A percentile compares a stretch with the other conserved stretches of the same genome.
Evolutionary conservation across 2,329 filamentous ascomycete genomes (phyloP).

Genomic region (Nemania sp.): DNA sequence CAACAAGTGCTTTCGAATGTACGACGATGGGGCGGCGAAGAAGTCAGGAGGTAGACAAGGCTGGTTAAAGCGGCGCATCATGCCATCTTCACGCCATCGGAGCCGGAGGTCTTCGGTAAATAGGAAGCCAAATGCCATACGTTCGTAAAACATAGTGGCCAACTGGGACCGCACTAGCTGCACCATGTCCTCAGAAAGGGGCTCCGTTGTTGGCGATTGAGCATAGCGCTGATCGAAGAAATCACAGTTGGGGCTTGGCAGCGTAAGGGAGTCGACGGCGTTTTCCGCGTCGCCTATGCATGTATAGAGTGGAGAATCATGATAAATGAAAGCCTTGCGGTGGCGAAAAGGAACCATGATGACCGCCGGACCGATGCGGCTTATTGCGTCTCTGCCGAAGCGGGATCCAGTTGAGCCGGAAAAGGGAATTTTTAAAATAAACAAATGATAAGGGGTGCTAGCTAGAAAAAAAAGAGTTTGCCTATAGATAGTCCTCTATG

Average conservation of each 20-base stretch:
- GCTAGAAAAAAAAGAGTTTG: too few species aligned
- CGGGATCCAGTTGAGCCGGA: too few species aligned
- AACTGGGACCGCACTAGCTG: conserved; percentile 1
- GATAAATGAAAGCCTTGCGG: too few species aligned
- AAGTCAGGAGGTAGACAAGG: background rate
- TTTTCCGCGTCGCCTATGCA: background rate
- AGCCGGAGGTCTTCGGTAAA: background rate
- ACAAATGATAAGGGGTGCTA: too few species aligned
- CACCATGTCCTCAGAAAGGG: conserved; percentile 8
- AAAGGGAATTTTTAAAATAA: too few species aligned
- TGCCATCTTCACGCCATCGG: background rate
- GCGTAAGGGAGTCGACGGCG: background rate
- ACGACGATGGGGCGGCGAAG: background rate
- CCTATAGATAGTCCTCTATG: too few species aligned
- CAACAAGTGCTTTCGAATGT: background rate
- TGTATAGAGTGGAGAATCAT: too few species aligned
- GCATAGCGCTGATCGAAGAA: conserved; percentile 6
- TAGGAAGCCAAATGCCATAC: background rate
- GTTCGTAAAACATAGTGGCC: background rate
- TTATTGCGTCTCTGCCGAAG: too few species aligned
- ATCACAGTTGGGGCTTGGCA: background rate
- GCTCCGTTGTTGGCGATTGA: background rate
- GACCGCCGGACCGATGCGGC: too few species aligned
- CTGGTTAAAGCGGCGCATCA: background rate
- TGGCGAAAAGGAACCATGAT: too few species aligned